A percentile compares a stretch with the other conserved stretches of the same genome.
These are phyloP conservation scores for Pleurotus tuber-regium DNA, from an alignment of 768 basidiomycete species.

Conservation along the genomic window DNA sequence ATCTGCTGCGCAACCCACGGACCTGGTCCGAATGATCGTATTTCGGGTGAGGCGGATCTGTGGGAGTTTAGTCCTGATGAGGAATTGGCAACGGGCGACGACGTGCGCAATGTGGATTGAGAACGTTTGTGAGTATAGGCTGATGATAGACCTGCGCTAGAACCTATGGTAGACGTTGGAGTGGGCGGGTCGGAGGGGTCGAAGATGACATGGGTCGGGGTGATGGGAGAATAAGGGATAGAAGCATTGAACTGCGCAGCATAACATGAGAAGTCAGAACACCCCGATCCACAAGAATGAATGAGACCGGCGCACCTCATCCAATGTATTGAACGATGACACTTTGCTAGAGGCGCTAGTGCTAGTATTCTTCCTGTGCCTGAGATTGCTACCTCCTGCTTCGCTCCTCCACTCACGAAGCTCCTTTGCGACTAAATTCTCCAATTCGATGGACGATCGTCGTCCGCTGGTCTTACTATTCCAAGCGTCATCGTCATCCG, in stretches of 20 bases:
- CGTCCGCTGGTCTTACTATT: slow-evolving; percentile 11
- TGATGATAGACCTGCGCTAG: neutral
- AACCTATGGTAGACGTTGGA: slow-evolving; percentile 12
- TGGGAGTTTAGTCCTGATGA: neutral
- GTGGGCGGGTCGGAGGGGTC: slow-evolving; percentile 26
- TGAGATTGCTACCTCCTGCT: slow-evolving; percentile 30
- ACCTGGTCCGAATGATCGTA: slow-evolving; percentile 1
- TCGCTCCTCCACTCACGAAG: slow-evolving; percentile 52
- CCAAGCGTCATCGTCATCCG: slow-evolving; percentile 7
- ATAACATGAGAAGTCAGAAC: slow-evolving; percentile 6
- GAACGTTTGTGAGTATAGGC: neutral
- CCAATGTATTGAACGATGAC: slow-evolving; percentile 32
- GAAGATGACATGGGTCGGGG: slow-evolving; percentile 46
- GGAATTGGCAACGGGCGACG: neutral
- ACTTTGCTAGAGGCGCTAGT: slow-evolving; percentile 17
- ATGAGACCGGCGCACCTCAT: slow-evolving; percentile 40
- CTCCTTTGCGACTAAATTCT: slow-evolving; percentile 48
- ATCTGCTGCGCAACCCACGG: slow-evolving; percentile 10
- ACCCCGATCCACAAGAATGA: too few species aligned
- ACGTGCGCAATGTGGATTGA: slow-evolving; percentile 2
- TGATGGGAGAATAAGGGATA: slow-evolving; percentile 45
- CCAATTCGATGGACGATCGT: slow-evolving; percentile 42
- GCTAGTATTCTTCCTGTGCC: slow-evolving; percentile 26
- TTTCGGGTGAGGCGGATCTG: neutral
- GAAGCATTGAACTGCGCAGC: slow-evolving; percentile 38